Conservation (phyloP, 1,284 basidiomycete genomes). For the Prillingera fragicola region DNA sequence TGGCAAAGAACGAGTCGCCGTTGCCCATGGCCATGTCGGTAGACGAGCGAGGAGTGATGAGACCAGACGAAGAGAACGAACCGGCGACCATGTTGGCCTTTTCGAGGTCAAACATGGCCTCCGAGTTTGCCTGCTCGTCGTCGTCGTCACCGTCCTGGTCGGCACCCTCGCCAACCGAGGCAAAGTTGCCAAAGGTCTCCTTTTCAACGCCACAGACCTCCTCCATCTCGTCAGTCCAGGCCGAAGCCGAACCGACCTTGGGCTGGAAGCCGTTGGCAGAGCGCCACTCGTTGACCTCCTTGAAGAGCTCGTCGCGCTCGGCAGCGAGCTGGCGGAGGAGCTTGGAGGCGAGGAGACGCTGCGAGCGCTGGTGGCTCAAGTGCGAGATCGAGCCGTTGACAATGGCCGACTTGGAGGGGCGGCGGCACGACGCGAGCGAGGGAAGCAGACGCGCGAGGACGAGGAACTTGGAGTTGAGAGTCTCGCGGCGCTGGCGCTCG, state of each 20-base stretch:
- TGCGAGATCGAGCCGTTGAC: conserved; percentile 86
- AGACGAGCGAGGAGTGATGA: conserved; percentile 32
- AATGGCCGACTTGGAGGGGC: conserved; percentile 88
- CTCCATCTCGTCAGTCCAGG: conserved; percentile 43
- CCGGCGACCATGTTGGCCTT: conserved; percentile 17
- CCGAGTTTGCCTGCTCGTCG: conserved; percentile 22
- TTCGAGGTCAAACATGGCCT: conserved; percentile 21
- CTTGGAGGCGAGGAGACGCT: conserved; percentile 67
- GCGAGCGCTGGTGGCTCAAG: conserved; percentile 71
- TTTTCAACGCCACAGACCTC: conserved; percentile 44
- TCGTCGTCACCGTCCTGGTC: conserved; percentile 37
- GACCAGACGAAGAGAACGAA: conserved; percentile 12
- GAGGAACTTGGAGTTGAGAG: conserved; percentile 81
- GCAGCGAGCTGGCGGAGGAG: conserved; percentile 68
- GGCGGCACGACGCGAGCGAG: conserved; percentile 78
- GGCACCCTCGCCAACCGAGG: conserved; percentile 28
- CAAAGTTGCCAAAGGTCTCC: conserved; percentile 47
- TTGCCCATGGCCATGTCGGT: conserved; percentile 21
- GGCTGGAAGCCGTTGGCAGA: conserved; percentile 56
- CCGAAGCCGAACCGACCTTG: conserved; percentile 57
- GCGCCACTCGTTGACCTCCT: conserved; percentile 83
- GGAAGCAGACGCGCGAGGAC: conserved; percentile 79
- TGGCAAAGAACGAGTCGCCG: background rate
- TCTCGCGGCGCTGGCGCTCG: conserved; percentile 83
- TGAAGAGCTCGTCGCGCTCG: conserved; percentile 72